Conservation (phyloP, 129 eudicot species). For the Tanacetum coccineum region DNA sequence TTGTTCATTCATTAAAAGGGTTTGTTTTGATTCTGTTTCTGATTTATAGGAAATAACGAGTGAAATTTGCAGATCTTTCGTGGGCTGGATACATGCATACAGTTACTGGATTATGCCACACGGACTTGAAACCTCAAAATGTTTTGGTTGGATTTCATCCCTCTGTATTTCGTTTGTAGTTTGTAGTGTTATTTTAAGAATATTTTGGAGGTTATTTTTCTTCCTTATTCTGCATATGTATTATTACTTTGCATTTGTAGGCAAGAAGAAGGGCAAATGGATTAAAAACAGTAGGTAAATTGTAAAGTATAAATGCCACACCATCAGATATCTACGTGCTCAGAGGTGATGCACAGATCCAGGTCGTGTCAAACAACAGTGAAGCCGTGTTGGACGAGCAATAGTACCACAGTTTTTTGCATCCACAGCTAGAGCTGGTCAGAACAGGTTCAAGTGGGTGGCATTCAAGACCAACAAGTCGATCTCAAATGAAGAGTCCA, state of each 20-base stretch:
- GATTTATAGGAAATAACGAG: constrained; percentile 4
- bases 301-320: no score
- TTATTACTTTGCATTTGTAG: no score
- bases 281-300: no score
- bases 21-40: background rate
- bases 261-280: no score
- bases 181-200: no score
- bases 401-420: constrained; percentile 60
- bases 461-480: constrained; percentile 60
- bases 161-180: no score
- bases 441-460: constrained; percentile 59
- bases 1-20: background rate
- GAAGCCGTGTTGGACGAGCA: constrained; percentile 45
- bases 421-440: constrained; percentile 38
- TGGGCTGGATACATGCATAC: constrained; percentile 85
- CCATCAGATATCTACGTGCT: no score
- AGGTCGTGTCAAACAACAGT: constrained; percentile 15
- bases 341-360: no score
- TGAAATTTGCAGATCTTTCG: constrained; percentile 59
- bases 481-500: constrained; percentile 57
- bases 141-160: no score
- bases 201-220: no score
- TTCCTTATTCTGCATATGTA: no score
- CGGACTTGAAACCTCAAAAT: no score
- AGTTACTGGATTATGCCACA: constrained; percentile 81